A percentile compares a stretch with the other conserved stretches of the same genome.
Evolutionary conservation across 768 basidiomycete species (phyloP).

Genomic region (Glaciozyma antarctica): DNA sequence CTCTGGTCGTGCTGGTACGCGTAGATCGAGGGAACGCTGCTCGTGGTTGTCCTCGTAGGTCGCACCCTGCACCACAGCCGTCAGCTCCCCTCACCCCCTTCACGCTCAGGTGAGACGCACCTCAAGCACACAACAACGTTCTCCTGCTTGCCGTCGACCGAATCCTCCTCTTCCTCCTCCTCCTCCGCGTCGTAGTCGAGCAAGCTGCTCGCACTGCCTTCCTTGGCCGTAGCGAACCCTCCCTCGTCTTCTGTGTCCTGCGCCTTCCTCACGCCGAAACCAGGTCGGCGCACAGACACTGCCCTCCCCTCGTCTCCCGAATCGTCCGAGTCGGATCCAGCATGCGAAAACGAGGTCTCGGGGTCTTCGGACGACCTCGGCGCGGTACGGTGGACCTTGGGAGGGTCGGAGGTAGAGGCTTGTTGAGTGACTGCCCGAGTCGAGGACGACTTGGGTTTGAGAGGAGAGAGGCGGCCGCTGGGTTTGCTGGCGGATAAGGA

Average conservation of each 20-base stretch:
- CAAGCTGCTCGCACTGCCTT: not conserved
- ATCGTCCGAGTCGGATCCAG: too few species aligned
- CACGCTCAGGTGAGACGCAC: not conserved
- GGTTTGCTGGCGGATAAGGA: not conserved
- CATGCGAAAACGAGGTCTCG: not conserved
- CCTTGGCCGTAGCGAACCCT: not conserved
- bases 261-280: not conserved
- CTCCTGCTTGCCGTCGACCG: conserved; percentile 16
- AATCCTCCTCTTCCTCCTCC: conserved; percentile 8
- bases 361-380: not conserved
- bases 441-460: not conserved
- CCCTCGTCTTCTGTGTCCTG: not conserved
- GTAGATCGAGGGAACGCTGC: conserved; percentile 3
- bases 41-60: not conserved
- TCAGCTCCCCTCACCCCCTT: not conserved
- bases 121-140: conserved; percentile 31
- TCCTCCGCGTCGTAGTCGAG: not conserved
- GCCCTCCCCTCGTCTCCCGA: too few species aligned
- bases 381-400: not conserved
- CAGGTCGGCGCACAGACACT: too few species aligned
- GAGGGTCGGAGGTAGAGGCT: not conserved
- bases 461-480: not conserved
- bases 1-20: not conserved
- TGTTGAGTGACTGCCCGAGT: not conserved
- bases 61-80: conserved; percentile 14